Evolutionary conservation across 768 basidiomycete species (phyloP).

Genomic region (Calocybe gangraenosa): DNA sequence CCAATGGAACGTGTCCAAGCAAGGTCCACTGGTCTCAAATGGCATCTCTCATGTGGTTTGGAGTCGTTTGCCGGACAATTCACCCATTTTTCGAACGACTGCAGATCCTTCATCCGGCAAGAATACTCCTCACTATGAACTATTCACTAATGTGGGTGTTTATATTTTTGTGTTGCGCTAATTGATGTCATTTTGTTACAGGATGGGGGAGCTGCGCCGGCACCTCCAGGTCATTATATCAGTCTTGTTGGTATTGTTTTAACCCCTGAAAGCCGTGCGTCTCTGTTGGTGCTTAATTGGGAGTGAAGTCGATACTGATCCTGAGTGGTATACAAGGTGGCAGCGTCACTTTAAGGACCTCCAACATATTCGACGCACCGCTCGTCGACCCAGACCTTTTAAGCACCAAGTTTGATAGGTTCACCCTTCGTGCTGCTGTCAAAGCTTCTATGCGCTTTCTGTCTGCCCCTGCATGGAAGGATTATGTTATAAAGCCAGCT

Average conservation of each 20-base stretch:
- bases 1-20: constrained; percentile 16
- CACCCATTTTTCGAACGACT: constrained; percentile 11
- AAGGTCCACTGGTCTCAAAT: constrained; percentile 18
- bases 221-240: constrained; percentile 1
- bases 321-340: constrained; percentile 15
- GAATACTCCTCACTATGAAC: constrained; percentile 15
- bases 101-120: constrained; percentile 24
- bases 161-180: background rate
- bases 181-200: background rate
- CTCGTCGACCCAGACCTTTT: constrained; percentile 34
- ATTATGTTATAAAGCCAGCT: constrained; percentile 15
- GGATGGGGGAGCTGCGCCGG: background rate
- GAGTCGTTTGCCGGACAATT: constrained; percentile 16
- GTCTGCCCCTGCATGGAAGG: constrained; percentile 15
- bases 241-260: background rate
- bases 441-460: constrained; percentile 17
- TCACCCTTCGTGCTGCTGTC: constrained; percentile 19
- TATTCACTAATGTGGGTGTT: background rate
- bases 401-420: constrained; percentile 17
- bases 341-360: constrained; percentile 26
- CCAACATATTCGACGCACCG: constrained; percentile 34
- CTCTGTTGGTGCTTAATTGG: background rate
- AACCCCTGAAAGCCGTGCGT: constrained; percentile 5
- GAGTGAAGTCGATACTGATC: background rate
- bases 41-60: constrained; percentile 18